Conservation (phyloP, 2,329 filamentous ascomycete genomes). For the Beauveria varroae region DNA sequence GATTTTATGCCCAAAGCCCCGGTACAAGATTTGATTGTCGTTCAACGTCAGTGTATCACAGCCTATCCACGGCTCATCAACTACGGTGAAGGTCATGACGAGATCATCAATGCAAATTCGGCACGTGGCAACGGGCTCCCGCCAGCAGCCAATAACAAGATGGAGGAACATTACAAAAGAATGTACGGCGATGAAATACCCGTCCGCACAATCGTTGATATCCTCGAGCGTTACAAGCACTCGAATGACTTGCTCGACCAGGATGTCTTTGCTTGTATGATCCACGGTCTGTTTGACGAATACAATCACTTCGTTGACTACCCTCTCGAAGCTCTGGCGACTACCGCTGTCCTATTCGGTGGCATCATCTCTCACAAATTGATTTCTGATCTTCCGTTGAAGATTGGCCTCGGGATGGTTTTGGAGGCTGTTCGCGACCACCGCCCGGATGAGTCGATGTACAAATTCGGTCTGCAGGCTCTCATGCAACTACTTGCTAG, state of each 20-base stretch:
- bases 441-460: slow-evolving; percentile 80
- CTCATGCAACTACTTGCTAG: slow-evolving; percentile 80
- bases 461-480: slow-evolving; percentile 94
- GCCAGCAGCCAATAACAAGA: slow-evolving; percentile 71
- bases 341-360: slow-evolving; percentile 92
- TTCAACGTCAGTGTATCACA: slow-evolving; percentile 84
- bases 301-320: slow-evolving; percentile 95
- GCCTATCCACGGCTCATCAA: slow-evolving; percentile 93
- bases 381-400: slow-evolving; percentile 80
- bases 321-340: slow-evolving; percentile 89
- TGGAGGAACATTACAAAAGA: slow-evolving; percentile 96
- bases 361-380: slow-evolving; percentile 93
- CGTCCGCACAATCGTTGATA: slow-evolving; percentile 76
- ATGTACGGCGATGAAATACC: slow-evolving; percentile 94
- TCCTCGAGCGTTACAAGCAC: slow-evolving; percentile 79
- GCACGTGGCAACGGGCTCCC: slow-evolving; percentile 75
- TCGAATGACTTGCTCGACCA: slow-evolving; percentile 80
- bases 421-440: slow-evolving; percentile 91
- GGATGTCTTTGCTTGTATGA: slow-evolving; percentile 97
- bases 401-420: slow-evolving; percentile 95
- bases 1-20: slow-evolving; percentile 55
- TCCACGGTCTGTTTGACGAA: slow-evolving; percentile 94
- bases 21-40: slow-evolving; percentile 62
- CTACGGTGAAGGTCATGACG: slow-evolving; percentile 86
- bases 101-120: slow-evolving; percentile 81